A percentile compares a stretch with the other conserved stretches of the same genome.
Evolutionary conservation across 2,329 filamentous ascomycete species (phyloP).

Genomic region (Hymenoscyphus salicellus): DNA sequence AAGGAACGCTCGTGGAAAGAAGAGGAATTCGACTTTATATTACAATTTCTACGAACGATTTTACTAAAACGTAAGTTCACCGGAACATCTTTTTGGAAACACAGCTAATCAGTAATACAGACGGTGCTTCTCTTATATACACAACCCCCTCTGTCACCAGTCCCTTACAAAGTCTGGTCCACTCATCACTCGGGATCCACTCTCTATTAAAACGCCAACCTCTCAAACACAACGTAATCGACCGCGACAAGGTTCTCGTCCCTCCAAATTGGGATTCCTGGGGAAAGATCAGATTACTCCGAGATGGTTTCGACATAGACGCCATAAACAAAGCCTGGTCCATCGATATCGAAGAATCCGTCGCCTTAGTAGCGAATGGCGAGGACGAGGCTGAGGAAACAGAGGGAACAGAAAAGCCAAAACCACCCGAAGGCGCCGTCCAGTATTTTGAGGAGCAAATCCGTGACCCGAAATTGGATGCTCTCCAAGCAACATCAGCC

Average conservation of each 20-base stretch:
- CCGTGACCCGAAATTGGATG: constrained; percentile 66
- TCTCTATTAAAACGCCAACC: constrained; percentile 75
- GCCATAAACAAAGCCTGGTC: constrained; percentile 81
- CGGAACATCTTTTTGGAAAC: constrained; percentile 1
- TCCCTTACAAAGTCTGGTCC: constrained; percentile 74
- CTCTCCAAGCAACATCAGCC: constrained; percentile 52
- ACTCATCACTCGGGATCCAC: constrained; percentile 82
- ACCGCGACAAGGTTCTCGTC: constrained; percentile 89
- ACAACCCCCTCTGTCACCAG: constrained; percentile 74
- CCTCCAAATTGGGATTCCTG: constrained; percentile 98
- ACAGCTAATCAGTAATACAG: constrained; percentile 42
- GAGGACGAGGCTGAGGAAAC: constrained; percentile 21
- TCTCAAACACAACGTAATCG: constrained; percentile 86
- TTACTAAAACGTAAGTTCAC: constrained; percentile 71
- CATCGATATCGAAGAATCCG: constrained; percentile 67
- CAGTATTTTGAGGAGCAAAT: constrained; percentile 76
- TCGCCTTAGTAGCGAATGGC: constrained; percentile 33
- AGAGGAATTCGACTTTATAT: constrained; percentile 91
- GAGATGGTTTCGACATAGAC: constrained; percentile 91
- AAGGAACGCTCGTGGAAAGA: constrained; percentile 92
- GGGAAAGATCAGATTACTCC: constrained; percentile 91
- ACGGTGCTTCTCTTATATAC: constrained; percentile 82
- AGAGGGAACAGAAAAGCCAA: constrained; percentile 15
- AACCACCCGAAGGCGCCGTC: constrained; percentile 56
- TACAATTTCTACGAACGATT: constrained; percentile 88